Evolutionary conservation across 2,329 filamentous ascomycete genomes (phyloP), one percentile per base, ranked within the genome.

Genomic region (Aspergillus fumigatus): DNA sequence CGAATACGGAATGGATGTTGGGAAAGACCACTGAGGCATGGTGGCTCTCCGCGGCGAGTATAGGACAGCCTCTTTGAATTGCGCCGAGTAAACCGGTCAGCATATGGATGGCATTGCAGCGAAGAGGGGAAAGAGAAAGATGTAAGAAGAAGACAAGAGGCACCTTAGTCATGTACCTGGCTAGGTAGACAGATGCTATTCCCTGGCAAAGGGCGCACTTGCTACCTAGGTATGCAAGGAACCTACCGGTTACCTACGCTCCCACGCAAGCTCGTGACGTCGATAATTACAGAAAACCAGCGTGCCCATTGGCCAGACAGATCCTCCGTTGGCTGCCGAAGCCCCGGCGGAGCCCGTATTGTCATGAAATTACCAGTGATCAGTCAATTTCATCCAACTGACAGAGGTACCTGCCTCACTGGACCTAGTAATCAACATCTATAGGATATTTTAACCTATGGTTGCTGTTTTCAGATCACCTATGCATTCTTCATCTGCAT

Each of bases 1-100:
- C 11, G 82, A 80, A 58, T 76, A 76, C 17, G 73, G 73, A 62
- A 74, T 64, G 48, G 62, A 70, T 23, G 70, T 71, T 32, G 71
- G 58, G 40, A 59, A 58, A 58, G 61, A 57, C 69, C 67, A 70
- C 56, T 55, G 55, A 60, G 57, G 53, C 70, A 73, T 73, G 38
- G 48, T 65, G 51, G 55, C 55, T 58, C 43, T 56, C 50, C 58
- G 57, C 52, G 50, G 51, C 21, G 23, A 23, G 21, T 26, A 23
- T 47, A 3, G 43, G 25, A 43, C 40, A 23, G 48, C 48, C 48
- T 51, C 48, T 38, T 26, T 47, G 1, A 7, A 17, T 1, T 23
- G 21, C 19, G 21, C 32, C n/a, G 11, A 47, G 43, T 47, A 32
- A 23, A 49, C 32, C 14, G 48, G 48, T 25, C 6, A 52, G 29